Percentiles rank a stretch among this genome's conserved stretches.
phyloP scores from a whole-genome alignment of 2,329 filamentous ascomycete species.

The Penicillium nordicum region DNA sequence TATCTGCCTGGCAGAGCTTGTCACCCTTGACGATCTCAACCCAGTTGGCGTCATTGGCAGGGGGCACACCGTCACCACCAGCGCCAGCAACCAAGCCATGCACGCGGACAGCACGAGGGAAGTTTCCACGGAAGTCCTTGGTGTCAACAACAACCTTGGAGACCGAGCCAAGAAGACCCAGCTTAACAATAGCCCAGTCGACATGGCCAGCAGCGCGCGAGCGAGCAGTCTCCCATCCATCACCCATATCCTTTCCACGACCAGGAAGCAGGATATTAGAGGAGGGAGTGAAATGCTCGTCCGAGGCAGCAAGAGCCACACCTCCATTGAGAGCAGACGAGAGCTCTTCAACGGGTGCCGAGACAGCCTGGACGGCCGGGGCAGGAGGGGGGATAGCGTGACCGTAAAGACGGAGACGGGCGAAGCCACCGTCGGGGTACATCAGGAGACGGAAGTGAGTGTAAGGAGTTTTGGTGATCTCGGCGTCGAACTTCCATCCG shows the following conservation, averaged over 20 bases:
- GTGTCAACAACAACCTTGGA: conserved; percentile 43
- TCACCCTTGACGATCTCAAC: conserved; percentile 37
- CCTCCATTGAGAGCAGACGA: conserved; percentile 42
- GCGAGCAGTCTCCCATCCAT: conserved; percentile 45
- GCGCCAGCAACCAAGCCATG: conserved; percentile 31
- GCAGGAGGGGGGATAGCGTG: conserved; percentile 38
- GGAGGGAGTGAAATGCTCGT: conserved; percentile 43
- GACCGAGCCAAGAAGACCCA: conserved; percentile 40
- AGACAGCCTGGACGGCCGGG: not conserved
- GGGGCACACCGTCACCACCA: conserved; percentile 24
- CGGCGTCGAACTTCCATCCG: conserved; percentile 37
- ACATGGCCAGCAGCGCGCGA: conserved; percentile 39
- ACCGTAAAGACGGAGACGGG: conserved; percentile 43
- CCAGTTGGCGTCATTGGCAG: conserved; percentile 37
- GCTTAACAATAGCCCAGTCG: conserved; percentile 42
- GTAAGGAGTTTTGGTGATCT: conserved; percentile 28
- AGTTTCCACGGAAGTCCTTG: conserved; percentile 47
- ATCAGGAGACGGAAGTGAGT: conserved; percentile 45
- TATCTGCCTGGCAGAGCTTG: conserved; percentile 39
- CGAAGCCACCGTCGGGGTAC: conserved; percentile 48
- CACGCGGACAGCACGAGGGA: conserved; percentile 40
- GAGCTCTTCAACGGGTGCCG: conserved; percentile 34
- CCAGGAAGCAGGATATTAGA: conserved; percentile 43
- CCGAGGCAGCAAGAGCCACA: conserved; percentile 38
- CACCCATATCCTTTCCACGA: conserved; percentile 45